A percentile compares a stretch with the other conserved stretches of the same genome.
phyloP scores from a whole-genome alignment of 1,284 basidiomycete species.

The Afroboletus lepidellus region DNA sequence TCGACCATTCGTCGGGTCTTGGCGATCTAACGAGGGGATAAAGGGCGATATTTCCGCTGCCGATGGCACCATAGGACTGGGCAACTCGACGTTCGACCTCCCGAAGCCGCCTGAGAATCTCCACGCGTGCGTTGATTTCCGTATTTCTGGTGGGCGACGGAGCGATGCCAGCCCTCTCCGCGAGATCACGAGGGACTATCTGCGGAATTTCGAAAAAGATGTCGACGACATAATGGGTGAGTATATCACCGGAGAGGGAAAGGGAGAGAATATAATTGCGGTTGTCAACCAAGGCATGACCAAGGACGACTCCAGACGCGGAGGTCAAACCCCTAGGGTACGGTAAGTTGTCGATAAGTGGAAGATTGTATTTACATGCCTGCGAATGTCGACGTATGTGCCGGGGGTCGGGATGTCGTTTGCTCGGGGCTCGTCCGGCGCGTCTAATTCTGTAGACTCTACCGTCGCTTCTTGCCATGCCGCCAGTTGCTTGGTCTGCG shows the following conservation, averaged over 20 bases:
- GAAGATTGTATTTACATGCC: conserved; percentile 39
- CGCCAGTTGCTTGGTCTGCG: conserved; percentile 19
- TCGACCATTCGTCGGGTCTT: conserved; percentile 50
- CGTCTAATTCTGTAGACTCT: conserved; percentile 14
- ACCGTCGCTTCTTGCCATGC: conserved; percentile 23
- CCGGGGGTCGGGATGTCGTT: conserved; percentile 38
- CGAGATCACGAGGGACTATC: conserved; percentile 47
- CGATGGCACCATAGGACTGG: conserved; percentile 38
- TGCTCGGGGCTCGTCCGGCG: conserved; percentile 13
- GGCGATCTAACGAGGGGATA: conserved; percentile 49
- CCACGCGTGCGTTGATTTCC: conserved; percentile 55
- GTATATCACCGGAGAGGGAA: conserved; percentile 50
- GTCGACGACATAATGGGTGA: conserved; percentile 46
- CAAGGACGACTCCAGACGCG: conserved; percentile 50
- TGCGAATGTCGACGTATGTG: conserved; percentile 59
- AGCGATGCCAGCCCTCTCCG: conserved; percentile 46
- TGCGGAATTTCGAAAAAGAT: conserved; percentile 58
- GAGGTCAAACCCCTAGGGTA: conserved; percentile 42
- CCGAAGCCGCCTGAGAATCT: conserved; percentile 53
- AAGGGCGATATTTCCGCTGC: conserved; percentile 33
- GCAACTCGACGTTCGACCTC: conserved; percentile 48
- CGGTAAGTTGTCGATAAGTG: conserved; percentile 10
- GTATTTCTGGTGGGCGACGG: conserved; percentile 30
- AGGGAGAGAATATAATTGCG: conserved; percentile 42
- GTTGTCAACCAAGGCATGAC: conserved; percentile 36